phyloP scores from a whole-genome alignment of 164 flowering plant species.

The Brasenia schreberi region DNA sequence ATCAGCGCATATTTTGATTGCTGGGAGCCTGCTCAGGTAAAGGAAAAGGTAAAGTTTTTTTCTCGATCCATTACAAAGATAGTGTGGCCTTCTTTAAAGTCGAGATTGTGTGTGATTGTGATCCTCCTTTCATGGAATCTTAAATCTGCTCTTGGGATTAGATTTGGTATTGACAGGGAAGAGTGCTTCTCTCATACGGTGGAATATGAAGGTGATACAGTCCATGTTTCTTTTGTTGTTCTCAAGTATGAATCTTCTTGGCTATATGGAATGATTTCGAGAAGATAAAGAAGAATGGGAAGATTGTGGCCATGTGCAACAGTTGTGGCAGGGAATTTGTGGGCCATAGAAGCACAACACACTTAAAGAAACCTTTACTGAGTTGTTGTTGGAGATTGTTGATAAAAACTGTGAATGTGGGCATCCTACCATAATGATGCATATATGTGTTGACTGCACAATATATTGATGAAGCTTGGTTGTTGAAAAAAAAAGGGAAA shows the following conservation, averaged over 20 bases:
- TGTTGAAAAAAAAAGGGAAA: slow-evolving; percentile 44
- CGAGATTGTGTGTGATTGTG: background rate
- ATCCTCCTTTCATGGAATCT: slow-evolving; percentile 13
- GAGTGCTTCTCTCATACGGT: slow-evolving; percentile 84
- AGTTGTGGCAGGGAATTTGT: background rate
- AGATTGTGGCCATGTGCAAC: too few relatives aligned
- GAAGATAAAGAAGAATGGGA: slow-evolving; percentile 18
- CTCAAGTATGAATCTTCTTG: slow-evolving; percentile 64
- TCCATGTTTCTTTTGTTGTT: slow-evolving; percentile 84
- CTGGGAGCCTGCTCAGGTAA: too few relatives aligned
- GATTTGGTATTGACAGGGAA: slow-evolving; percentile 84
- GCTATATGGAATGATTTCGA: slow-evolving; percentile 24
- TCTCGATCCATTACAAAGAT: background rate
- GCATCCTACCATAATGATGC: slow-evolving; percentile 26
- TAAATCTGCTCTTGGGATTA: slow-evolving; percentile 37
- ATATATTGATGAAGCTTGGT: slow-evolving; percentile 61
- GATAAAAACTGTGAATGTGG: slow-evolving; percentile 21
- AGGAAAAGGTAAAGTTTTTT: too few relatives aligned
- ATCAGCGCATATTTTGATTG: too few relatives aligned
- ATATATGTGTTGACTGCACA: slow-evolving; percentile 30
- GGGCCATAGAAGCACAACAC: background rate
- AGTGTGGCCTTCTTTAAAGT: background rate
- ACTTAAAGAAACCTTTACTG: background rate
- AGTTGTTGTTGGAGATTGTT: background rate
- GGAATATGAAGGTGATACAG: slow-evolving; percentile 61